Evolutionary conservation across 306 rosid species (phyloP).

Genomic region (Argentina anserina): DNA sequence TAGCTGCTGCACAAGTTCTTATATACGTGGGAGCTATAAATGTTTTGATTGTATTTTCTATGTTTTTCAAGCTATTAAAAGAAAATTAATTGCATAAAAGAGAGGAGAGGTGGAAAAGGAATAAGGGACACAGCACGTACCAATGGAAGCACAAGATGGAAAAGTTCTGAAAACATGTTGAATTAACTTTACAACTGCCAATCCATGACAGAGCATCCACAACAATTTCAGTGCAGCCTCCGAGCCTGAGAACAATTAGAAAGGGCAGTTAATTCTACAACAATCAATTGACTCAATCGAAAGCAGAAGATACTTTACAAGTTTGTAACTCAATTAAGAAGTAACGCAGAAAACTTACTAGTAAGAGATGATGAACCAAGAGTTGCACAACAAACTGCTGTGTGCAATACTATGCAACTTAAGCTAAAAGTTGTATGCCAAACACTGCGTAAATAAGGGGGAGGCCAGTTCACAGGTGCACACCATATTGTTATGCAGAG

Average conservation of each 20-base stretch:
- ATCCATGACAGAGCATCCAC: conserved; percentile 83
- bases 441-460: conserved; percentile 7
- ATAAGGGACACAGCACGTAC: conserved; percentile 36
- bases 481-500: conserved; percentile 35
- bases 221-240: conserved; percentile 44
- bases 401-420: conserved; percentile 41
- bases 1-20: too few relatives aligned
- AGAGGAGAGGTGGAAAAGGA: not conserved
- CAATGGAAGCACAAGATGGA: conserved; percentile 89
- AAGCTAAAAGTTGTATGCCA: conserved; percentile 50
- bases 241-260: conserved; percentile 43
- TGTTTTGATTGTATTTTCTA: too few relatives aligned
- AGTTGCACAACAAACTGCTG: conserved; percentile 37
- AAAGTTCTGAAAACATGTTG: conserved; percentile 68
- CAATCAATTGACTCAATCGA: not conserved
- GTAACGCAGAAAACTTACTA: conserved; percentile 40
- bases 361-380: conserved; percentile 43
- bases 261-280: not conserved
- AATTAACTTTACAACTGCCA: conserved; percentile 69
- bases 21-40: too few relatives aligned
- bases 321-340: not conserved
- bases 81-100: conserved; percentile 10
- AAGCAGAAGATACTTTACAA: conserved; percentile 7
- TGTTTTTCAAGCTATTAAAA: not conserved
- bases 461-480: conserved; percentile 7